Evolutionary conservation across 352 stramenopile genomes (phyloP).

Genomic region (Phytophthora rubi): DNA sequence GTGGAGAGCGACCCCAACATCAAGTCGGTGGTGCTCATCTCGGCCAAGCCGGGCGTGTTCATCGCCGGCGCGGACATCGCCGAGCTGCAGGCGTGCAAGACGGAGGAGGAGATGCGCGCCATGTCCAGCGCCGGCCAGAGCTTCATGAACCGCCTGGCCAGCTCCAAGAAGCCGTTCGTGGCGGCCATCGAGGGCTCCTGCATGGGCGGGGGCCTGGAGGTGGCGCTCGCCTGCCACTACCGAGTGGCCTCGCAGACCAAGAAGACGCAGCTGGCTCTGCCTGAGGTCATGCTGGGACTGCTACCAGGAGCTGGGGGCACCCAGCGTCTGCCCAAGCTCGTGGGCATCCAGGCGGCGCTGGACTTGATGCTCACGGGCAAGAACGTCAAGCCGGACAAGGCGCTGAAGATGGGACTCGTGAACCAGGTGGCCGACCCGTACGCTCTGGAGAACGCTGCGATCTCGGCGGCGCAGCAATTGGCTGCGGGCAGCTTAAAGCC

Average conservation of each 20-base stretch:
- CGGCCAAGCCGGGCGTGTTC: slow-evolving; percentile 97
- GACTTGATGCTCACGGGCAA: slow-evolving; percentile 99
- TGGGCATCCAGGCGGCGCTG: slow-evolving; percentile 93
- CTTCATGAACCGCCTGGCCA: slow-evolving; percentile 92
- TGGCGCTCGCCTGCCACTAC: slow-evolving; percentile 98
- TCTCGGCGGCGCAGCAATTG: slow-evolving; percentile 90
- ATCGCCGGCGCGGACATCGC: slow-evolving; percentile 98
- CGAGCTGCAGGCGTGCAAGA: slow-evolving; percentile 90
- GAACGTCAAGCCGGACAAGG: slow-evolving; percentile 95
- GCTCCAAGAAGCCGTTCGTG: slow-evolving; percentile 95
- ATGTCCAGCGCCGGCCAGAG: slow-evolving; percentile 94
- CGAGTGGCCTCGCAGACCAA: slow-evolving; percentile 94
- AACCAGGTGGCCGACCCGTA: slow-evolving; percentile 93
- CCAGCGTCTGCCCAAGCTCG: slow-evolving; percentile 94
- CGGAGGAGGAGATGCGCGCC: slow-evolving; percentile 92
- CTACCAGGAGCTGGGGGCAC: slow-evolving; percentile 98
- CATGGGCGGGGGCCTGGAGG: slow-evolving; percentile 97
- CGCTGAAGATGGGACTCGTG: slow-evolving; percentile 97
- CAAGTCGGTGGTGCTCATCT: slow-evolving; percentile 98
- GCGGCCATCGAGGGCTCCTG: slow-evolving; percentile 97
- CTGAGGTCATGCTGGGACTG: slow-evolving; percentile 97
- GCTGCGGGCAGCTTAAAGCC: slow-evolving; percentile 91
- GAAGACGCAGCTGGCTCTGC: slow-evolving; percentile 97
- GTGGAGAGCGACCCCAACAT: slow-evolving; percentile 91
- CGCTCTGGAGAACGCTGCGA: slow-evolving; percentile 92